A percentile compares a stretch with the other conserved stretches of the same genome.
These are phyloP conservation scores for Sclerotinia subarctica DNA, from an alignment of 2,329 filamentous ascomycete genomes.

Conservation along the genomic window DNA sequence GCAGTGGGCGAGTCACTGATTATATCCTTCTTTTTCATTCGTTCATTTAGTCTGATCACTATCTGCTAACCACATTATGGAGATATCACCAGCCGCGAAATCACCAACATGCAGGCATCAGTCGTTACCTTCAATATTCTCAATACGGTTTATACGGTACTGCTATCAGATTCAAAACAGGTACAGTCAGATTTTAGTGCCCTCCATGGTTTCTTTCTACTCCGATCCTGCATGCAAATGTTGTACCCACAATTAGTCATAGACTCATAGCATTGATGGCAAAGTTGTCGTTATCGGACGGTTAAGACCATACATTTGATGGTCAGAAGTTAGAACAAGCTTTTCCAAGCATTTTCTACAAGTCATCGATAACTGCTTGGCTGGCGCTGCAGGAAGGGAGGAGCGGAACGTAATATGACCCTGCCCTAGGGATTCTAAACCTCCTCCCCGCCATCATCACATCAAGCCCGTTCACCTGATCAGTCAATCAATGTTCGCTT, in stretches of 20 bases:
- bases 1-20: not conserved
- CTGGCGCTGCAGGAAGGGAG: not conserved
- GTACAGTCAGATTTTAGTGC: not conserved
- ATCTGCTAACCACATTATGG: not conserved
- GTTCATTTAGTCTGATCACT: not conserved
- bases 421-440: not conserved
- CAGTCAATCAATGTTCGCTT: not conserved
- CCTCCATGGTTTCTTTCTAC: not conserved
- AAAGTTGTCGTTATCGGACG: not conserved
- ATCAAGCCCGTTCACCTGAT: not conserved
- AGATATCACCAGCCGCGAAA: not conserved
- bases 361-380: not conserved
- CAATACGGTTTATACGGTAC: not conserved
- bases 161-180: not conserved
- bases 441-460: not conserved
- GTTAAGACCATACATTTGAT: not conserved
- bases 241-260: not conserved
- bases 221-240: not conserved
- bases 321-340: conserved; percentile 4
- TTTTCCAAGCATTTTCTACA: conserved; percentile 5
- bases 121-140: not conserved
- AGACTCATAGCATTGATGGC: not conserved
- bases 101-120: not conserved
- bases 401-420: not conserved
- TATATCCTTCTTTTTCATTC: conserved; percentile 4